Percentiles rank a stretch among this genome's conserved stretches.
These are phyloP conservation scores for Pseudoperonospora humuli DNA, from an alignment of 352 stramenopile species.

Conservation along the genomic window DNA sequence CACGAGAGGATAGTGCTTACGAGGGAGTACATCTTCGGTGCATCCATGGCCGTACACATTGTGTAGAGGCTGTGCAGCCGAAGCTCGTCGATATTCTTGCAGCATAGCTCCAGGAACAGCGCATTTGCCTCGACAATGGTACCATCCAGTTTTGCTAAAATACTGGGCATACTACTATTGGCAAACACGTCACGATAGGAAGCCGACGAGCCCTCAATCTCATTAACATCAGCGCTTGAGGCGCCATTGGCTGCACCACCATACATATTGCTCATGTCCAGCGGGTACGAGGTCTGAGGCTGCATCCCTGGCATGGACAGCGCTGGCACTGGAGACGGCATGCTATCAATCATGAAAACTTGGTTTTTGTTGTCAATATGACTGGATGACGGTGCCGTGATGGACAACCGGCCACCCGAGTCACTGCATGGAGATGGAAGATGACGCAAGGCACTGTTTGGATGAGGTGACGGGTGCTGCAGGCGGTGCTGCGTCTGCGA, in stretches of 20 bases:
- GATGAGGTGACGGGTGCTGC: constrained; percentile 17
- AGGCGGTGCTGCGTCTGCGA: constrained; percentile 21
- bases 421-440: constrained; percentile 28
- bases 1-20: constrained; percentile 70
- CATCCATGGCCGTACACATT: constrained; percentile 67
- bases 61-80: constrained; percentile 72
- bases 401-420: constrained; percentile 30
- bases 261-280: constrained; percentile 54
- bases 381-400: constrained; percentile 37
- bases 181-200: constrained; percentile 68
- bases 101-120: constrained; percentile 70
- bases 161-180: constrained; percentile 72
- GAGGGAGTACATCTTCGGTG: constrained; percentile 76
- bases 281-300: constrained; percentile 36
- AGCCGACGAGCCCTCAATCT: constrained; percentile 57
- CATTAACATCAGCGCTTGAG: constrained; percentile 20
- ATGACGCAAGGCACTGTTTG: constrained; percentile 17
- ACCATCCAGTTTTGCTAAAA: constrained; percentile 69
- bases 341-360: constrained; percentile 70
- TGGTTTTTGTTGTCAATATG: constrained; percentile 31
- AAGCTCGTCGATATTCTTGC: constrained; percentile 74
- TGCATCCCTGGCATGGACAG: constrained; percentile 60
- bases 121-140: constrained; percentile 73
- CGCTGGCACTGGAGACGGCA: constrained; percentile 62
- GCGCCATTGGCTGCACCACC: constrained; percentile 8